These are phyloP conservation scores for Candida sakaeoensis DNA, from an alignment of 805 yeast species.

Conservation along the genomic window DNA sequence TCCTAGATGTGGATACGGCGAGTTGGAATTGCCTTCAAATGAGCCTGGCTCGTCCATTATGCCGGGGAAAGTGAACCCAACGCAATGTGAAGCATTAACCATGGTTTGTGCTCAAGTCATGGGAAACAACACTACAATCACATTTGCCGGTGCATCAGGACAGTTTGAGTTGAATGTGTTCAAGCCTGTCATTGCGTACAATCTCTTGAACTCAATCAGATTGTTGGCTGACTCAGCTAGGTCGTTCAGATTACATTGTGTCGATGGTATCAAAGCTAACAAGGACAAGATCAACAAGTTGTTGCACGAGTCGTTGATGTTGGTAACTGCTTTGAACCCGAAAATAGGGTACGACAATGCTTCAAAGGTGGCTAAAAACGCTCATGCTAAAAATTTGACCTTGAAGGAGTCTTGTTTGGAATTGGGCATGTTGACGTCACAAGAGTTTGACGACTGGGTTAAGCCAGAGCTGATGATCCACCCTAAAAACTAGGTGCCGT, in stretches of 20 bases:
- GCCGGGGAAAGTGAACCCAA: conserved; percentile 42
- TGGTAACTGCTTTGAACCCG: conserved; percentile 39
- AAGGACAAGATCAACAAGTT: conserved; percentile 33
- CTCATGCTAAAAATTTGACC: conserved; percentile 38
- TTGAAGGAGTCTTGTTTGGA: conserved; percentile 36
- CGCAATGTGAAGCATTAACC: conserved; percentile 39
- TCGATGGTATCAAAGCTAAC: conserved; percentile 36
- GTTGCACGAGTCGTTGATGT: conserved; percentile 37
- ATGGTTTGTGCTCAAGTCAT: conserved; percentile 39
- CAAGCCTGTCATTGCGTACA: conserved; percentile 37
- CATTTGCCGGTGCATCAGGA: conserved; percentile 38
- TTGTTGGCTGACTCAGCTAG: conserved; percentile 32
- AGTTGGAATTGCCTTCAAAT: conserved; percentile 35
- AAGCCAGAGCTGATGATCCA: conserved; percentile 40
- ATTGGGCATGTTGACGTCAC: conserved; percentile 28
- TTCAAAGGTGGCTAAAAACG: conserved; percentile 38
- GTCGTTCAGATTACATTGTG: conserved; percentile 36
- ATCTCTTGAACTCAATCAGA: conserved; percentile 33
- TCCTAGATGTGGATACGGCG: conserved; percentile 41
- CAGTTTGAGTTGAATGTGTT: conserved; percentile 39
- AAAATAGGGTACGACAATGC: conserved; percentile 39
- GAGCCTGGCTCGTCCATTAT: conserved; percentile 41
- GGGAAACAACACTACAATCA: conserved; percentile 38
- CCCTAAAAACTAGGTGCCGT: conserved; percentile 18
- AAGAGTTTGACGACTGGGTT: conserved; percentile 38